Conservation (phyloP, 768 basidiomycete genomes). For the Mycena olivaceomarginata region DNA sequence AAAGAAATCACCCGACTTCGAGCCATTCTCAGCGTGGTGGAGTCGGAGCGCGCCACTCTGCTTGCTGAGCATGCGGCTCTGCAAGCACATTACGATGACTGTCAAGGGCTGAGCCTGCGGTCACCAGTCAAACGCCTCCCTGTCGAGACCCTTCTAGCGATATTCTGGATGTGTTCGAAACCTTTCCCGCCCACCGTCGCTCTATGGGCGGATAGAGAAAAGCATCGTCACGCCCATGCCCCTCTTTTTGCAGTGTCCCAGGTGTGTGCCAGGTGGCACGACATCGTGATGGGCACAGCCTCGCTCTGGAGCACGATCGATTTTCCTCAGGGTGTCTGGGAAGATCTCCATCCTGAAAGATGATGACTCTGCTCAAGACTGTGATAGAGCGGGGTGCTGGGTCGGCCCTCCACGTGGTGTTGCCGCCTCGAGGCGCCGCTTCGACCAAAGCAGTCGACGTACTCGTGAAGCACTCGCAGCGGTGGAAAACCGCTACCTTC, state of each 20-base stretch:
- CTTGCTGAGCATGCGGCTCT: conserved; percentile 26
- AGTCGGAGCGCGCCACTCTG: conserved; percentile 17
- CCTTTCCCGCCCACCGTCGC: conserved; percentile 27
- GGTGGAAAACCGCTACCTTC: conserved; percentile 34
- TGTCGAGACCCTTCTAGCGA: conserved; percentile 32
- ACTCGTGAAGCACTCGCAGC: conserved; percentile 20
- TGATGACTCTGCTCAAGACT: conserved; percentile 31
- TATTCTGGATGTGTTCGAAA: conserved; percentile 33
- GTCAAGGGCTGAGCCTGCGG: conserved; percentile 29
- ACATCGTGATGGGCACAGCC: conserved; percentile 37
- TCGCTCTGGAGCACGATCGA: conserved; percentile 38
- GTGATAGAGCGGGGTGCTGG: conserved; percentile 25
- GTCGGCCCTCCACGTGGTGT: conserved; percentile 29
- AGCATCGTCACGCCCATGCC: conserved; percentile 33
- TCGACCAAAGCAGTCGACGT: conserved; percentile 29
- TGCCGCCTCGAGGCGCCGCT: conserved; percentile 17
- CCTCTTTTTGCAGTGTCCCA: conserved; percentile 34
- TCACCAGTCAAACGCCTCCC: conserved; percentile 30
- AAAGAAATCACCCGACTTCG: conserved; percentile 29
- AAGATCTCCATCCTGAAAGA: conserved; percentile 33
- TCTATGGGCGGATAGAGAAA: conserved; percentile 34
- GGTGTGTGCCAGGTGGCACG: conserved; percentile 37
- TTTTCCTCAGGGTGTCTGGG: conserved; percentile 32
- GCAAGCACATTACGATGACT: conserved; percentile 24
- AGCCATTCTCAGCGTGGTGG: conserved; percentile 21